phyloP scores from a whole-genome alignment of 345 rosid species.

The Melaleuca quinquenervia region DNA sequence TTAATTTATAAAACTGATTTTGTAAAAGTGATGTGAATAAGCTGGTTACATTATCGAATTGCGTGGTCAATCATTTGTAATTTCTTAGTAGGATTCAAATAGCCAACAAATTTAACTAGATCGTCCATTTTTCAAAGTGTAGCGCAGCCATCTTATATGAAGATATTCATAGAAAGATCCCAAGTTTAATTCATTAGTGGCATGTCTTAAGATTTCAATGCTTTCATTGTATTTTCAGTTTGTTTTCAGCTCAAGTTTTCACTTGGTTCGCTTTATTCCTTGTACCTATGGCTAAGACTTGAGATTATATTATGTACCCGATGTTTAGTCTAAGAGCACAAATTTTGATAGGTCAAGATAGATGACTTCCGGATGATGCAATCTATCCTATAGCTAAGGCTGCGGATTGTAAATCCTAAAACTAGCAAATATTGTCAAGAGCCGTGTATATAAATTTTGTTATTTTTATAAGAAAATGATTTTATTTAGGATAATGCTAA shows the following conservation, averaged over 20 bases:
- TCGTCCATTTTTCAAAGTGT: neutral
- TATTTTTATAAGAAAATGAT: too few relatives aligned
- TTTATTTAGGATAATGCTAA: too few relatives aligned
- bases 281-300: neutral
- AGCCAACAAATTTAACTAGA: neutral
- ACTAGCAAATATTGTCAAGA: too few relatives aligned
- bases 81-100: neutral
- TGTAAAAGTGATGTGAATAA: neutral
- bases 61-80: too few relatives aligned
- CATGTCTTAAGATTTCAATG: neutral
- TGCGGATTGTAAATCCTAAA: too few relatives aligned
- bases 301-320: neutral
- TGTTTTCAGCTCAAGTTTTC: neutral
- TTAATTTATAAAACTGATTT: neutral
- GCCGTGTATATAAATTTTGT: too few relatives aligned
- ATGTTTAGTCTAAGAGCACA: neutral
- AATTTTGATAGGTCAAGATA: neutral
- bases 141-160: accelerated
- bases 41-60: accelerated
- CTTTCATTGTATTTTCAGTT: neutral
- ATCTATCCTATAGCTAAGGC: too few relatives aligned
- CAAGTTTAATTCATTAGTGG: neutral
- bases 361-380: neutral
- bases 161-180: neutral
- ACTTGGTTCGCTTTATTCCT: neutral